Conservation (phyloP, 192 early-diverging fungal species). For the Cetraspora pellucida region DNA sequence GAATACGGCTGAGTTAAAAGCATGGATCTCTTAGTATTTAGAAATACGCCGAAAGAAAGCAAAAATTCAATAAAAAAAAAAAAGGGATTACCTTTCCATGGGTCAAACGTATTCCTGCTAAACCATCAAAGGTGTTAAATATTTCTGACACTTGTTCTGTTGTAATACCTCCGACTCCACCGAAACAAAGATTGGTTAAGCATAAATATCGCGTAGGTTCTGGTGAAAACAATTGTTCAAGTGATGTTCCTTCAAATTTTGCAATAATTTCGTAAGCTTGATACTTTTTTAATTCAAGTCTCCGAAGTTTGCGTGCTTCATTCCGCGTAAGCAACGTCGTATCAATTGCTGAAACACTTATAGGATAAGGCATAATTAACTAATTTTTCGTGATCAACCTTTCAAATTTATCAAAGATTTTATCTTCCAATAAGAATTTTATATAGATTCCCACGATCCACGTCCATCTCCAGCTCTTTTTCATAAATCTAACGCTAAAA, state of each 20-base stretch:
- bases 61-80: neutral
- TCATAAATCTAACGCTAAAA: too few relatives aligned
- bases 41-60: neutral
- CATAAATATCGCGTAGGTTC: slow-evolving; percentile 29
- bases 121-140: slow-evolving; percentile 15
- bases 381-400: too few relatives aligned
- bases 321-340: neutral
- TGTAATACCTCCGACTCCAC: slow-evolving; percentile 16
- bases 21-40: neutral
- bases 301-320: slow-evolving; percentile 1
- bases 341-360: neutral
- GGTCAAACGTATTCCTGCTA: neutral
- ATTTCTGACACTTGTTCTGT: slow-evolving; percentile 10
- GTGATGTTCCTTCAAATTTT: slow-evolving; percentile 16
- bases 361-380: too few relatives aligned
- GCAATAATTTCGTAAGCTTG: slow-evolving; percentile 28
- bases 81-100: slow-evolving; percentile 23
- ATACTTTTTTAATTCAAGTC: slow-evolving; percentile 16
- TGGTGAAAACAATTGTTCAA: slow-evolving; percentile 12
- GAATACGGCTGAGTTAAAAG: slow-evolving; percentile 28
- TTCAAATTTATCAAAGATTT: too few relatives aligned
- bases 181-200: slow-evolving; percentile 27
- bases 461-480: too few relatives aligned
- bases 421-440: too few relatives aligned
- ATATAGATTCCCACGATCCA: too few relatives aligned